Base-by-base conservation (phyloP, 2,329 filamentous ascomycete species). In the Penicillium sp. region DNA sequence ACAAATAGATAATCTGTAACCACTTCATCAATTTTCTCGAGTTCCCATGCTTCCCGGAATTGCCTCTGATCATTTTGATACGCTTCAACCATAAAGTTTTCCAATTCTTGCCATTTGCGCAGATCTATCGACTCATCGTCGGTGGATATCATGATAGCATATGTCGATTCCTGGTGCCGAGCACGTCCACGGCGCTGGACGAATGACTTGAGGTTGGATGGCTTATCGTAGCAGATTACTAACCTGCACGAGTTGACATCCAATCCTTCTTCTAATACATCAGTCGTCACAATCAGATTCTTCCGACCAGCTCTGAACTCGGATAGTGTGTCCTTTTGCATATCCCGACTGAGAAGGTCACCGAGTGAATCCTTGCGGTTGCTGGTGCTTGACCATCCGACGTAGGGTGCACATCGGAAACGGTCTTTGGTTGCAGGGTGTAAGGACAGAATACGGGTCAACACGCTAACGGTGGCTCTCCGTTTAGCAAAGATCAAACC, bases 401-500 rank as follows among this genome's bases (percentile, higher is more conserved):
- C 74, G 35, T 59, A 69, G 6, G 66, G 46, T 10, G 62, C 64
- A 51, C 61, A 64, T 25, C 60, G 58, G 49, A 84, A 84, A 3
- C 77, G 77, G 24, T 70, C 58, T 51, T 74, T 65, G 2, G 66
- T 74, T 7, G 57, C 52, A 27, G 85, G 79, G 55, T 85, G 79
- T 0, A 74, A 60, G 0, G 75, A 74, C 1, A 90, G 68, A 1
- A 90, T 63, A 5, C 84, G 76, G 2, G 77, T 70, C 27, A 92
- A 71, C 4, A 88, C 78, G 6, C 76, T 77, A 0, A 84, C 85
- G 0, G 82, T 84, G 1, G 78, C 78, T 45, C 86, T 74, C 62
- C 88, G 82, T 51, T 81, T 75, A 22, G 82, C 87, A 58, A 92
- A 92, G 0, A 91, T 70, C 14, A 92, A 84, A 0, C 85, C 76